phyloP scores from a whole-genome alignment of 768 basidiomycete species.

The Russula sp. region DNA sequence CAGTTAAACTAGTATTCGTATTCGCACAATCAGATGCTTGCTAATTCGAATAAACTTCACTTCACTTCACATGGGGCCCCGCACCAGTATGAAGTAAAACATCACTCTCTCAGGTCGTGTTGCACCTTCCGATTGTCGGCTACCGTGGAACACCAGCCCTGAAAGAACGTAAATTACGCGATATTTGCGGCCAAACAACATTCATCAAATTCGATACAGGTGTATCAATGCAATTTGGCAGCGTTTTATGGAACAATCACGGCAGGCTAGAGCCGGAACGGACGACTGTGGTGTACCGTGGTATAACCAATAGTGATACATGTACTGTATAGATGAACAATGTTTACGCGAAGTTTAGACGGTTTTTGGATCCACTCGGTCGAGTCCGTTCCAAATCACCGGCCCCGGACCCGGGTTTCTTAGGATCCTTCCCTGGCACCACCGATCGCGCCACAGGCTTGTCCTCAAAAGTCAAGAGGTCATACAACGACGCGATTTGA shows the following conservation, averaged over 20 bases:
- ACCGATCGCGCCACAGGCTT: conserved; percentile 36
- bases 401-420: conserved; percentile 1
- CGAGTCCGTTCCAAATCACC: conserved; percentile 4
- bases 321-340: neutral
- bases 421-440: conserved; percentile 20
- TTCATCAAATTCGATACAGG: neutral
- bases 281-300: neutral
- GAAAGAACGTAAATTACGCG: neutral
- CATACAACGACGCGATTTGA: conserved; percentile 89
- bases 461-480: conserved; percentile 72
- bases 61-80: neutral
- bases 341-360: conserved; percentile 17
- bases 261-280: neutral
- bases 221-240: neutral
- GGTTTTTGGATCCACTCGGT: conserved; percentile 7
- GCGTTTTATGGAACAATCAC: neutral
- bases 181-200: neutral
- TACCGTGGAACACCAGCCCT: neutral
- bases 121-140: neutral
- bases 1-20: neutral
- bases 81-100: too few species aligned
- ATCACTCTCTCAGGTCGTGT: too few species aligned
- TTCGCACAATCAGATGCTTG: neutral
- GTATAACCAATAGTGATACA: conserved; percentile 6
- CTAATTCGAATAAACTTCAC: conserved; percentile 12